Evolutionary conservation across 108 stramenopile genomes (phyloP).

Genomic region (Fragilaria crotonensis): DNA sequence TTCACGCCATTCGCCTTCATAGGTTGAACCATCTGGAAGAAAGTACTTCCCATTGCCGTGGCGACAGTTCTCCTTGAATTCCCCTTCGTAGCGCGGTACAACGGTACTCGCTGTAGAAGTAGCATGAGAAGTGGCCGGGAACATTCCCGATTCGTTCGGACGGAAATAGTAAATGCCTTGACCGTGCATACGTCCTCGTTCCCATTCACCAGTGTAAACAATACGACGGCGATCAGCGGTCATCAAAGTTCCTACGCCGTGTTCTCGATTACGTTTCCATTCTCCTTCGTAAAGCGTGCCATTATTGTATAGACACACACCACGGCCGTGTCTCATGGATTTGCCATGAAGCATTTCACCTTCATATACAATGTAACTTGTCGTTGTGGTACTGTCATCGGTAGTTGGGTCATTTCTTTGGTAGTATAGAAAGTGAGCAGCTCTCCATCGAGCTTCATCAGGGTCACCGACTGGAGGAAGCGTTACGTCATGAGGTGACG

Average conservation of each 20-base stretch:
- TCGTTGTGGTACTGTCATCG: conserved; percentile 10
- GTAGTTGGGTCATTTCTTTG: conserved; percentile 36
- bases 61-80: conserved; percentile 72
- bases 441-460: conserved; percentile 63
- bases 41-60: conserved; percentile 71
- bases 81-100: conserved; percentile 64
- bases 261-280: conserved; percentile 83
- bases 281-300: conserved; percentile 79
- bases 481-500: conserved; percentile 10
- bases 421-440: conserved; percentile 79
- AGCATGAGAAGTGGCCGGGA: not conserved
- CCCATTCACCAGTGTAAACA: conserved; percentile 84
- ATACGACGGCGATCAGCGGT: conserved; percentile 61
- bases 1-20: conserved; percentile 83
- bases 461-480: conserved; percentile 66
- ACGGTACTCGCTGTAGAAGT: not conserved
- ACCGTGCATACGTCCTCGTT: conserved; percentile 78
- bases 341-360: conserved; percentile 72
- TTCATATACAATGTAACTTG: conserved; percentile 74
- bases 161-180: conserved; percentile 75
- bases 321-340: conserved; percentile 61
- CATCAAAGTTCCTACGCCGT: conserved; percentile 73
- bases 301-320: conserved; percentile 77
- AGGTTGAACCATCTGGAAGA: conserved; percentile 61
- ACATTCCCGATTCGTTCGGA: not conserved